Percentiles rank a stretch among this genome's conserved stretches.
Evolutionary conservation across 2,329 filamentous ascomycete genomes (phyloP).

Genomic region (Aspergillus jensenii): DNA sequence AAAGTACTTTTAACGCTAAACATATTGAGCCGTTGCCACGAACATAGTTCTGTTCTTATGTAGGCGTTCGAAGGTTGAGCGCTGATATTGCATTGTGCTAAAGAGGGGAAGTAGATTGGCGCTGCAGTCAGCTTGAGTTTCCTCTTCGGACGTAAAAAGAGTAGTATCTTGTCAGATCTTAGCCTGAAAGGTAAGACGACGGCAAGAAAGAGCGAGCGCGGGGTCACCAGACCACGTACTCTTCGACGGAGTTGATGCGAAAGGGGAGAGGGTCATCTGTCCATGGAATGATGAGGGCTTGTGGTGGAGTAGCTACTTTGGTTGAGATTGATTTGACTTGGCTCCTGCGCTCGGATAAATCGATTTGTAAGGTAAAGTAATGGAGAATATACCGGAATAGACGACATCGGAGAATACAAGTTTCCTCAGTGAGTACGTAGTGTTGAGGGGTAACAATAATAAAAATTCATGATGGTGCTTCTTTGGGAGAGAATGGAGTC

Average conservation of each 20-base stretch:
- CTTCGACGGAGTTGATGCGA: slow-evolving; percentile 11
- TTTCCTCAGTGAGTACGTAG: neutral
- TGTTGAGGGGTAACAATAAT: neutral
- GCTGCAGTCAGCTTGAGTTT: neutral
- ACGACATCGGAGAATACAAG: neutral
- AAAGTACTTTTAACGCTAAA: slow-evolving; percentile 5
- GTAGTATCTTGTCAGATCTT: slow-evolving; percentile 3
- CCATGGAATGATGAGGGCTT: slow-evolving; percentile 12
- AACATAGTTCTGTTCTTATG: neutral
- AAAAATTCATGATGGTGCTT: neutral
- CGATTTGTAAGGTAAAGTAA: slow-evolving; percentile 8
- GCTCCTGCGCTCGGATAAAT: slow-evolving; percentile 20
- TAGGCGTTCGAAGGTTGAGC: neutral
- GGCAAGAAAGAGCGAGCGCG: neutral
- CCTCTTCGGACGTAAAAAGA: slow-evolving; percentile 7
- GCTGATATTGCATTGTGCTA: neutral
- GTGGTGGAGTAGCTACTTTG: slow-evolving; percentile 15
- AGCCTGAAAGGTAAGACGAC: slow-evolving; percentile 13
- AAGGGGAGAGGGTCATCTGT: slow-evolving; percentile 12
- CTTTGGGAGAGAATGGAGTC: neutral
- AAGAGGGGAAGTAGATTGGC: slow-evolving; percentile 7
- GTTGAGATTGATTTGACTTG: slow-evolving; percentile 16
- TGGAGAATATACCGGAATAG: neutral
- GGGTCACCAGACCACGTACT: neutral
- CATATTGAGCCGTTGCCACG: neutral